Evolutionary conservation across 1,284 basidiomycete genomes (phyloP), one percentile per base, ranked within the genome.

Genomic region (Ustilago cynodontis): DNA sequence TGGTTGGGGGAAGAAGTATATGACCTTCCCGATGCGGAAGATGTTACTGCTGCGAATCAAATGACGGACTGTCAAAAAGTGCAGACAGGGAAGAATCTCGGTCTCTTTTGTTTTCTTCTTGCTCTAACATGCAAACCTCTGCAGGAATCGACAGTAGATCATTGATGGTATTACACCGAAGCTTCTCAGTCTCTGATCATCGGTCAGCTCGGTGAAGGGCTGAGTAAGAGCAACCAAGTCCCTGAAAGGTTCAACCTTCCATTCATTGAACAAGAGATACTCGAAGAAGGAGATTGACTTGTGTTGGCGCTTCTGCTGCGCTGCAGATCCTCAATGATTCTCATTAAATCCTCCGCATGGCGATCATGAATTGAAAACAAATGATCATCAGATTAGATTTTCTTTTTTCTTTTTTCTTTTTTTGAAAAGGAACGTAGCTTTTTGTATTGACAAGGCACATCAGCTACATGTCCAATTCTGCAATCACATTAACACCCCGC

Each of bases 11-110:
- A 55, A 11, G 20, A 8, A 18, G 24, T 10, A 22, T 22, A 57
- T 47, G 26, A 26, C 51, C 50, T 61, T 71, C 63, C 69, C 33
- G 53, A 71, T 65, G 69, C 63, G 69, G 59, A 71, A 71, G 69
- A 71, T 65, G 62, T 65, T 71, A 54, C 54, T 58, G 10, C 41
- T 58, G 59, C 58, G 51, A 65, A 49, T 59, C 51, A 59, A n/a
- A 26, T 33, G 56, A 62, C 64, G 69, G 64, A 63, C 54, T 71
- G 69, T 66, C 69, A 71, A 71, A 63, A 50, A 55, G 59, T 20
- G 69, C 69, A 66, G 41, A 26, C 49, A 16, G 13, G 24, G 20
- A 43, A 59, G 35, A 50, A 20, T 28, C 9, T 45, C 56, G 56
- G 55, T 53, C 35, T 58, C 35, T 22, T 39, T n/a, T 28, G 22